phyloP scores from a whole-genome alignment of 441 rosid species.

The Breynia disticha region DNA sequence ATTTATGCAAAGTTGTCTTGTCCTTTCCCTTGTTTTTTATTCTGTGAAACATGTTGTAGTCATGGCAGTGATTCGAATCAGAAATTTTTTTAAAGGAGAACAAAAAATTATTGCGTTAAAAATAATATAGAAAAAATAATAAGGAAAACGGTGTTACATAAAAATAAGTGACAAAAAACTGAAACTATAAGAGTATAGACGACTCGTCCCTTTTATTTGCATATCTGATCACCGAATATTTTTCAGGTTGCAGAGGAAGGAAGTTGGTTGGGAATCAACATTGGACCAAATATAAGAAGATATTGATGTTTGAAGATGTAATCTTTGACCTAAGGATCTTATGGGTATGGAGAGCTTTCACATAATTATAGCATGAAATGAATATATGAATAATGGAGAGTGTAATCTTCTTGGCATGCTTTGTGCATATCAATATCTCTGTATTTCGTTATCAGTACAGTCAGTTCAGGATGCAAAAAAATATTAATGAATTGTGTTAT shows the following conservation, averaged over 20 bases:
- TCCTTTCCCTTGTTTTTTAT: neutral
- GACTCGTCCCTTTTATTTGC: too few relatives aligned
- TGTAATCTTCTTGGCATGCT: neutral
- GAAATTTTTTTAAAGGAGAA: too few relatives aligned
- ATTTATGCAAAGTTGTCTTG: neutral
- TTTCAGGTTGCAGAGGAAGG: conserved; percentile 14
- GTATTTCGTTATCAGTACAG: too few relatives aligned
- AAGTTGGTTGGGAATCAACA: conserved; percentile 17
- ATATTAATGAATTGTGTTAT: too few relatives aligned
- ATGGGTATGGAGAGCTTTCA: conserved; percentile 21
- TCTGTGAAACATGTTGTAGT: neutral
- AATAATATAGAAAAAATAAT: too few relatives aligned
- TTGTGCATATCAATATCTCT: too few relatives aligned
- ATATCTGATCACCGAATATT: neutral
- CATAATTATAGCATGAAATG: conserved; percentile 6
- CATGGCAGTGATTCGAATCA: too few relatives aligned
- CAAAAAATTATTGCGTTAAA: too few relatives aligned
- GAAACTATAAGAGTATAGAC: too few relatives aligned
- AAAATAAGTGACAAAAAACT: too few relatives aligned
- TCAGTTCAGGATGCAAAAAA: too few relatives aligned
- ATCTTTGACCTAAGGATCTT: conserved; percentile 61
- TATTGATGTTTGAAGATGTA: conserved; percentile 21
- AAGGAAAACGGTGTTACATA: too few relatives aligned
- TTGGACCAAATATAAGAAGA: conserved; percentile 10
- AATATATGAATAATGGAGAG: neutral